phyloP scores from a whole-genome alignment of 2,329 filamentous ascomycete genomes.

The Talaromyces verruculosus region DNA sequence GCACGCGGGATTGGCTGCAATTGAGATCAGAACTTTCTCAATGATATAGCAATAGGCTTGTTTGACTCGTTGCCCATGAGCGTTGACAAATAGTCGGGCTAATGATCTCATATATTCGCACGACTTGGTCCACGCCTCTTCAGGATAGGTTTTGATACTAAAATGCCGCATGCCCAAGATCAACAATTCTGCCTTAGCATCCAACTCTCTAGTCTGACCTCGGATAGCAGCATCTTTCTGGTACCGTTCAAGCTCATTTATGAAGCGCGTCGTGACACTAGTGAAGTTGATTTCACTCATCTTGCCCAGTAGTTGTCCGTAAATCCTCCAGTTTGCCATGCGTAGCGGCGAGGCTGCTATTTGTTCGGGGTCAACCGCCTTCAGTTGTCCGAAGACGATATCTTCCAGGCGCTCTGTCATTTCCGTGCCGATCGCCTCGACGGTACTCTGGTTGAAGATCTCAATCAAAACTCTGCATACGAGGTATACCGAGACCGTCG shows the following conservation, averaged over 20 bases:
- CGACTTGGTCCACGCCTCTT: conserved; percentile 76
- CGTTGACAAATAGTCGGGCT: conserved; percentile 76
- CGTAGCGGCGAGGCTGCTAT: conserved; percentile 69
- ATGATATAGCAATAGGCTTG: conserved; percentile 92
- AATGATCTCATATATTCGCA: conserved; percentile 85
- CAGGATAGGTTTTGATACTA: conserved; percentile 69
- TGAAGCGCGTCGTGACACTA: conserved; percentile 77
- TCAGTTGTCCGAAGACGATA: conserved; percentile 95
- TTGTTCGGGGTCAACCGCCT: conserved; percentile 80
- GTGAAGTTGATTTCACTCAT: conserved; percentile 93
- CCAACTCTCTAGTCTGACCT: conserved; percentile 58
- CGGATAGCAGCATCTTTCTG: conserved; percentile 67
- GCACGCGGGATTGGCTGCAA: conserved; percentile 75
- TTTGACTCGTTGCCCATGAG: conserved; percentile 87
- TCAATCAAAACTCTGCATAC: conserved; percentile 91
- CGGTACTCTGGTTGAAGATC: conserved; percentile 84
- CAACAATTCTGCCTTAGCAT: conserved; percentile 81
- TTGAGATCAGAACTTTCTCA: conserved; percentile 79
- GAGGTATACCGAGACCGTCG: conserved; percentile 93
- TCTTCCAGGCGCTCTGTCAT: conserved; percentile 93
- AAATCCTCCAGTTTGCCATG: conserved; percentile 93
- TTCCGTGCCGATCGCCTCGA: conserved; percentile 78
- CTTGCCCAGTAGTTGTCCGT: conserved; percentile 86
- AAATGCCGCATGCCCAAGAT: conserved; percentile 90
- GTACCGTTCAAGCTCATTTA: conserved; percentile 74